A percentile compares a stretch with the other conserved stretches of the same genome.
Evolutionary conservation across 306 rosid species (phyloP).

Genomic region (Biancaea sappan): DNA sequence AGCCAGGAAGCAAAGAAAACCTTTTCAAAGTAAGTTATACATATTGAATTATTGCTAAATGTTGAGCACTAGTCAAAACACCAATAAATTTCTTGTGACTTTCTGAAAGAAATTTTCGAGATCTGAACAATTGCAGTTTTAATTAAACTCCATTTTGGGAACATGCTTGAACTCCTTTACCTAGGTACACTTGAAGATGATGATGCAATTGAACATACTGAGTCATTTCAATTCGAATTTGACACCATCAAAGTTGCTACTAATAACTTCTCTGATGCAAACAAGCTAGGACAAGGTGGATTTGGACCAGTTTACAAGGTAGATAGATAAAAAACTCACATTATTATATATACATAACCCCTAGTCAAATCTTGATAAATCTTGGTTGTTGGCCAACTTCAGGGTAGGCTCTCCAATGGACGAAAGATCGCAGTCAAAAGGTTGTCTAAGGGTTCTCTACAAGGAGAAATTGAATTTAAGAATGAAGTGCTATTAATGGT

Average conservation of each 20-base stretch:
- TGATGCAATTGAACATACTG: not conserved
- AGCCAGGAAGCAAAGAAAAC: no score
- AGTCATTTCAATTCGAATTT: slow-evolving; percentile 14
- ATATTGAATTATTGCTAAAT: no score
- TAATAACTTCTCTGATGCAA: not conserved
- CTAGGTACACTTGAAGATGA: not conserved
- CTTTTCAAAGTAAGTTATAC: no score
- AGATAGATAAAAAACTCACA: no score
- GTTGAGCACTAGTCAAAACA: not conserved
- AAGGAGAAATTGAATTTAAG: slow-evolving; percentile 43
- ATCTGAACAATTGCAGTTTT: no score
- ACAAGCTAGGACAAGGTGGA: slow-evolving; percentile 21
- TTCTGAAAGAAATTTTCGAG: no score
- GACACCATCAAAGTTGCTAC: slow-evolving; percentile 13
- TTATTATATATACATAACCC: no score
- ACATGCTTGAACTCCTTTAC: no score
- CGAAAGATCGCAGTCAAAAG: slow-evolving; percentile 30
- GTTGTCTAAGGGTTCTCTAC: slow-evolving; percentile 6
- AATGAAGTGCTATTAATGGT: slow-evolving; percentile 43
- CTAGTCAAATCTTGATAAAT: no score
- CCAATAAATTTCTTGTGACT: no score
- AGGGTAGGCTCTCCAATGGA: slow-evolving; percentile 29
- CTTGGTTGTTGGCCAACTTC: no score
- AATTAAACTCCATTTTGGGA: no score
- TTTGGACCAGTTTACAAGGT: slow-evolving; percentile 26